phyloP scores from a whole-genome alignment of 257 asterid genomes.

The Knoxia roxburghii region DNA sequence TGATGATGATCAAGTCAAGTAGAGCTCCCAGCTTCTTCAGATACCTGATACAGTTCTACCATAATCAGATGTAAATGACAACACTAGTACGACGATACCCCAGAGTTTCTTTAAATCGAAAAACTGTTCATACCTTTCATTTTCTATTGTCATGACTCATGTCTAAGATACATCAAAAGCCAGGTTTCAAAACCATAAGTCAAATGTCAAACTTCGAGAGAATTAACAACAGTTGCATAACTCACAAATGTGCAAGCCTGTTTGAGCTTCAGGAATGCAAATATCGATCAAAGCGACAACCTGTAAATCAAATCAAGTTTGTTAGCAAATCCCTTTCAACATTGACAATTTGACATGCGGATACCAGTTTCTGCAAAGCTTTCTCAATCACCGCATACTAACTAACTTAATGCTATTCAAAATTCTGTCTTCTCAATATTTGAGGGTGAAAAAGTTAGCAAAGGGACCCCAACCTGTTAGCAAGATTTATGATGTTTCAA shows the following conservation, averaged over 20 bases:
- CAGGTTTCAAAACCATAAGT: neutral
- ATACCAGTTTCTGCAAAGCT: too few species aligned
- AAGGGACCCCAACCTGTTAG: conserved; percentile 34
- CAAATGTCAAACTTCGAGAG: neutral
- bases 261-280: conserved; percentile 4
- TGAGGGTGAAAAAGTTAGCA: conserved; percentile 14
- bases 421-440: conserved; percentile 12
- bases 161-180: neutral
- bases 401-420: conserved; percentile 20
- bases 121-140: conserved; percentile 1
- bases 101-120: neutral
- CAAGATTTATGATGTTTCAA: conserved; percentile 19
- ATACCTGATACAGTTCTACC: neutral
- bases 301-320: conserved; percentile 25
- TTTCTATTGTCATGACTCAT: neutral
- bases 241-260: neutral
- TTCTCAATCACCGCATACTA: conserved; percentile 23
- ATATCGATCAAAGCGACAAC: conserved; percentile 18
- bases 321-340: conserved; percentile 40
- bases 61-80: too few species aligned
- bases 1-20: conserved; percentile 20
- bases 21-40: conserved; percentile 23
- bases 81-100: too few species aligned
- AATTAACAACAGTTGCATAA: neutral
- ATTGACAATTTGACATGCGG: too few species aligned